Evolutionary conservation across 306 rosid genomes (phyloP), one percentile per base, ranked within the genome.

Genomic region (Fagus crenata): DNA sequence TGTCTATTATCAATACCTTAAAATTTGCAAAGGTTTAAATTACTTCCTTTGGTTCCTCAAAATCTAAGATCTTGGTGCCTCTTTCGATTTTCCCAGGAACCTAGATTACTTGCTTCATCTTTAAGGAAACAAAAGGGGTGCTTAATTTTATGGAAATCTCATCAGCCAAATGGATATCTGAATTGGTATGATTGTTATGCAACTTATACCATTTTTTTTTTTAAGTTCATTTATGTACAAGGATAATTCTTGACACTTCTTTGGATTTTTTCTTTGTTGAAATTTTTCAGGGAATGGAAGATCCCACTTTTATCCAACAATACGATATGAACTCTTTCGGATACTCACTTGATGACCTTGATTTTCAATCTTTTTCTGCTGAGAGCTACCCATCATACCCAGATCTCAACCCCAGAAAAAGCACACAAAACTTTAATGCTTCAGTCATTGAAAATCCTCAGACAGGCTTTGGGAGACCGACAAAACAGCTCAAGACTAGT

Each of bases 131-230:
- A 39, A 68, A 32, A 32, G 6, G 54, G 73, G 40, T 53, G 14
- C 11, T 63, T 9, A 46, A 46, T 46, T 32, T 49, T 53, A 80
- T 84, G 84, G 87, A 80, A 59, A 73, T 42, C 63, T 22, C 84
- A n/a, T 73, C 87, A 32, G 76, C 80, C 71, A 77, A 80, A 76
- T 84, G 84, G 82, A 35, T 73, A 18, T 84, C 84, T 68, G 87
- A 84, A 71, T 18, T 80, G 69, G 87, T 84, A 84, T 36, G 73
- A 36, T 13, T 33, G 3, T 4, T 40, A 49, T 7, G 17, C 33
- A 32, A 14, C 9, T 33, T 33, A 31, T 67, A 35, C 49, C 31
- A 17, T 65, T n/a, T 39, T 3, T 0, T 17, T n/a, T 65, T 37
- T 17, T 4, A 14, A 39, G 3, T 36, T 37, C 70, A 15, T 65